Evolutionary conservation across 805 yeast genomes (phyloP).

Genomic region (Suhomyces sp.): DNA sequence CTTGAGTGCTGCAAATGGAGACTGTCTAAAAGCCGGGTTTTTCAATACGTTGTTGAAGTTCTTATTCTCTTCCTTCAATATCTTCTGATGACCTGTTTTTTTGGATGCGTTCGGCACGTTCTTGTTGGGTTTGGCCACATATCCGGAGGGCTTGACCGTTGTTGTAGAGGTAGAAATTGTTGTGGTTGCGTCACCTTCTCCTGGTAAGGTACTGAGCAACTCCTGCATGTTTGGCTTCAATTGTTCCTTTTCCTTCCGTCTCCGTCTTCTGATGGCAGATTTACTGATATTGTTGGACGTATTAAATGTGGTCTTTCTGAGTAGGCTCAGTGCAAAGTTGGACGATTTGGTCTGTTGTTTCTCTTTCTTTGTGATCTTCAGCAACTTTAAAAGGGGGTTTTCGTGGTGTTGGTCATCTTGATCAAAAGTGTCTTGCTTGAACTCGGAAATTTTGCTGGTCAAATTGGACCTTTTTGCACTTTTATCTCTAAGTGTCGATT

Average conservation of each 20-base stretch:
- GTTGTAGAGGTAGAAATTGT: slow-evolving; percentile 10
- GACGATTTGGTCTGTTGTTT: slow-evolving; percentile 43
- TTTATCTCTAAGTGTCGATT: slow-evolving; percentile 34
- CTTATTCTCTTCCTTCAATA: slow-evolving; percentile 56
- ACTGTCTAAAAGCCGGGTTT: slow-evolving; percentile 50
- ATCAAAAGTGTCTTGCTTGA: slow-evolving; percentile 16
- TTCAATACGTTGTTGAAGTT: slow-evolving; percentile 58
- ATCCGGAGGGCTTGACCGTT: slow-evolving; percentile 16
- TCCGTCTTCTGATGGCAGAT: slow-evolving; percentile 61
- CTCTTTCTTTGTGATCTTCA: slow-evolving; percentile 52
- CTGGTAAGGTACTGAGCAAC: slow-evolving; percentile 50
- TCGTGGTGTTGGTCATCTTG: slow-evolving; percentile 18
- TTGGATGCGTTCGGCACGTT: slow-evolving; percentile 53
- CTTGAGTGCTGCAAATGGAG: slow-evolving; percentile 65
- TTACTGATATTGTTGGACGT: slow-evolving; percentile 55
- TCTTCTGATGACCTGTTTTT: slow-evolving; percentile 37
- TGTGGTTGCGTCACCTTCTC: slow-evolving; percentile 17
- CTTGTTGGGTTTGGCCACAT: slow-evolving; percentile 15
- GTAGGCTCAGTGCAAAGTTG: slow-evolving; percentile 30
- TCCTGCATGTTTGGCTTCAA: slow-evolving; percentile 68
- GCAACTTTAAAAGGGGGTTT: slow-evolving; percentile 52
- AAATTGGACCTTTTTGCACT: slow-evolving; percentile 20
- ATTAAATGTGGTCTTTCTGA: slow-evolving; percentile 27
- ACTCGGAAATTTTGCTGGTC: slow-evolving; percentile 25
- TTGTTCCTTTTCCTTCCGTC: slow-evolving; percentile 57